phyloP scores from a whole-genome alignment of 257 asterid species.

The Nicotiana sylvestris region DNA sequence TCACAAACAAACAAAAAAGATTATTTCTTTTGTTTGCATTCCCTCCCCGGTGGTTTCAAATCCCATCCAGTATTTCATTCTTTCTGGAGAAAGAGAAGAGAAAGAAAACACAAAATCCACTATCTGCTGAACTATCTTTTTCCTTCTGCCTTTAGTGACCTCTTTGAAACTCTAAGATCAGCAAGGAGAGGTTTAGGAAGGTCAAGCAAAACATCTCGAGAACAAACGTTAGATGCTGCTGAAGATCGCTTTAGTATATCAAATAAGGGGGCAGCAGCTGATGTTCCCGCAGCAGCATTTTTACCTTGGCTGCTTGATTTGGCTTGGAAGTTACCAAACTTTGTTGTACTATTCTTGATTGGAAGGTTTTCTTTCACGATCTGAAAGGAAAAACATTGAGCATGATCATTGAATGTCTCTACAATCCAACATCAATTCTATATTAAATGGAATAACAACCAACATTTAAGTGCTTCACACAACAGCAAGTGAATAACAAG shows the following conservation, averaged over 20 bases:
- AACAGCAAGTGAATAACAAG: not conserved
- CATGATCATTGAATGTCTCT: not conserved
- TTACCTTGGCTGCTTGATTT: constrained; percentile 22
- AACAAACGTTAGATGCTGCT: constrained; percentile 22
- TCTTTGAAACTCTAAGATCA: constrained; percentile 56
- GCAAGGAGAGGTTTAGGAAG: constrained; percentile 48
- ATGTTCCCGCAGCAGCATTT: constrained; percentile 8
- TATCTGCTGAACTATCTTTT: constrained; percentile 22
- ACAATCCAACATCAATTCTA: not conserved
- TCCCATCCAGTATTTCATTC: not conserved
- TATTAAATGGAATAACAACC: not conserved
- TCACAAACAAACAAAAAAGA: not conserved
- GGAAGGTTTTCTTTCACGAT: constrained; percentile 19
- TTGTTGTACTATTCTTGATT: constrained; percentile 15
- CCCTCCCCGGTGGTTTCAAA: not conserved
- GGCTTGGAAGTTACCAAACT: constrained; percentile 20
- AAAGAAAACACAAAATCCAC: not conserved
- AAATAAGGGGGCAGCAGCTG: constrained; percentile 39
- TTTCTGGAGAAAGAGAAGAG: not conserved
- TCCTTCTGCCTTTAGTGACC: constrained; percentile 38
- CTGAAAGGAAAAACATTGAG: constrained; percentile 18
- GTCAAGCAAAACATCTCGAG: constrained; percentile 36
- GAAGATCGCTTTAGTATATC: constrained; percentile 68
- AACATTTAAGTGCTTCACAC: not conserved
- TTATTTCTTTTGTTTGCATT: not conserved